A percentile compares a stretch with the other conserved stretches of the same genome.
phyloP scores from a whole-genome alignment of 2,329 filamentous ascomycete species.

The Ophiostoma sp. region DNA sequence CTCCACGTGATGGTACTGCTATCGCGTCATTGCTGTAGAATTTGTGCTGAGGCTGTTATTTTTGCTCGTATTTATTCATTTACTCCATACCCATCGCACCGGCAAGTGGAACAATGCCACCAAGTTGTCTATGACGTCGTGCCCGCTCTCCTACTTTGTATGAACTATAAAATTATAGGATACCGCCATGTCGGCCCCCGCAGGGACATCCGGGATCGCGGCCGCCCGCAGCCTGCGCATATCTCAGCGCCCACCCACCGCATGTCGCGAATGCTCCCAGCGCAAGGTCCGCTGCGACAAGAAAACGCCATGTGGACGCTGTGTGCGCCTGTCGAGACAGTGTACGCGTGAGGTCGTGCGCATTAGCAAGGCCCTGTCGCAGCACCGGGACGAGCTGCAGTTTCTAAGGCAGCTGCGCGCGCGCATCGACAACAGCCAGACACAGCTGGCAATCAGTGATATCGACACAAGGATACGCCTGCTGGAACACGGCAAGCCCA shows the following conservation, averaged over 20 bases:
- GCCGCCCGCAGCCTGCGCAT: conserved; percentile 17
- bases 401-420: conserved; percentile 20
- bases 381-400: conserved; percentile 19
- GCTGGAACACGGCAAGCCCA: conserved; percentile 22
- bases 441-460: conserved; percentile 14
- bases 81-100: not conserved
- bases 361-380: conserved; percentile 24
- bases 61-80: not conserved
- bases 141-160: not conserved
- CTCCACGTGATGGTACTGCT: conserved; percentile 7
- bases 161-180: too few relatives aligned
- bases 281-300: conserved; percentile 22
- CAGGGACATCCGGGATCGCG: not conserved
- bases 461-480: conserved; percentile 22
- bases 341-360: conserved; percentile 24
- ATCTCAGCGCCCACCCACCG: conserved; percentile 24
- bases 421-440: not conserved
- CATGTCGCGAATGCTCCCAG: conserved; percentile 23
- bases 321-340: conserved; percentile 19
- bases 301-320: conserved; percentile 24
- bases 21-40: not conserved
- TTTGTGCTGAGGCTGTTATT: not conserved
- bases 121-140: not conserved
- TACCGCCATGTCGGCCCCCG: not conserved
- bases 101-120: not conserved